Percentiles rank a stretch among this genome's conserved stretches.
Conservation (phyloP, 163 green algal genomes). For the Prototheca wickerhamii region DNA sequence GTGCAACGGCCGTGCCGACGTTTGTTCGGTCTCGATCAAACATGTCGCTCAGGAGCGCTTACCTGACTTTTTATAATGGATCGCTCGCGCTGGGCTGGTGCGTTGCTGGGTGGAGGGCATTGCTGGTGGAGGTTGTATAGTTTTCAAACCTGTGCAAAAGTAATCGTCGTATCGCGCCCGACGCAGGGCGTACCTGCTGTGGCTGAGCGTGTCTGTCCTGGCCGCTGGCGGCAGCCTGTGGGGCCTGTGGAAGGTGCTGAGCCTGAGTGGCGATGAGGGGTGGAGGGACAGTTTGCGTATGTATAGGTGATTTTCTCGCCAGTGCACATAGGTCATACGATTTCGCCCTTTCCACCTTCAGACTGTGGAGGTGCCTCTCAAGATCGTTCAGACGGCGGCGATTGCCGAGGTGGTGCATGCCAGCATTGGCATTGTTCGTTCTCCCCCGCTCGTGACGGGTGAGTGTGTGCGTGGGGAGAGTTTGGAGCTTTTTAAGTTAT, state of each 20-base stretch:
- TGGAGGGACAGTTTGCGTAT: slow-evolving; percentile 2
- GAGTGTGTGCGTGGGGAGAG: no score
- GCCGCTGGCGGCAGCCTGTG: slow-evolving; percentile 8
- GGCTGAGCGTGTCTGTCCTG: slow-evolving; percentile 28
- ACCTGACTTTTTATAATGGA: slow-evolving; percentile 53
- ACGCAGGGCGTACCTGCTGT: slow-evolving; percentile 52
- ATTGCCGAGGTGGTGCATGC: slow-evolving; percentile 77
- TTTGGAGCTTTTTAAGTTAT: no score
- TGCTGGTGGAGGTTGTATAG: background rate
- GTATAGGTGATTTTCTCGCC: background rate
- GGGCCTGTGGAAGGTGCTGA: background rate
- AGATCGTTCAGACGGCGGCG: slow-evolving; percentile 72
- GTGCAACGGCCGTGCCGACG: no score
- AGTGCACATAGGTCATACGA: background rate
- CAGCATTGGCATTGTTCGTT: slow-evolving; percentile 63
- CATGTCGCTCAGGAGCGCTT: slow-evolving; percentile 22
- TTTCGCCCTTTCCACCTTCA: slow-evolving; percentile 10
- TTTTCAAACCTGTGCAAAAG: background rate
- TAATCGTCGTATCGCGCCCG: background rate
- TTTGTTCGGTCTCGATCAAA: no score
- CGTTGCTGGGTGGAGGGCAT: background rate
- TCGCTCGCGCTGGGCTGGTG: slow-evolving; percentile 40
- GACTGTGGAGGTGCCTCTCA: slow-evolving; percentile 54
- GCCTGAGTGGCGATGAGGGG: background rate
- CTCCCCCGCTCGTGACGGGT: slow-evolving; percentile 73